Percentiles rank a stretch among this genome's conserved stretches.
phyloP scores from a whole-genome alignment of 495 filamentous ascomycete species.

The Oleoguttula mirabilis region DNA sequence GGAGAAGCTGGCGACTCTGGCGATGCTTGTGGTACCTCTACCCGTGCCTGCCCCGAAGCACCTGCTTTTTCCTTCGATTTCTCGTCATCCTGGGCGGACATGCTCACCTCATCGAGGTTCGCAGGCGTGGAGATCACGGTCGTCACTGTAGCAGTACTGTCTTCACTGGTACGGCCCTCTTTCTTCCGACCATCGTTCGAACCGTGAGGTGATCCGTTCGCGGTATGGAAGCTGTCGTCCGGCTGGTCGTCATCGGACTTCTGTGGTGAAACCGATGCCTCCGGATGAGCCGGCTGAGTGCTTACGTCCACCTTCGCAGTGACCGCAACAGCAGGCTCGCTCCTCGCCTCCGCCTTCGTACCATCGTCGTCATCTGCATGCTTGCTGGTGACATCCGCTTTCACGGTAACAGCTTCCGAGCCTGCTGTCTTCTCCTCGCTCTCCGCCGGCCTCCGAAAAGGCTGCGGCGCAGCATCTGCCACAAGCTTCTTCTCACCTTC shows the following conservation, averaged over 20 bases:
- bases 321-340: neutral
- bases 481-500: too few species aligned
- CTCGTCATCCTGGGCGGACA: conserved; percentile 1
- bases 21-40: neutral
- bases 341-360: neutral
- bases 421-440: neutral
- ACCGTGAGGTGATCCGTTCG: conserved; percentile 3
- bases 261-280: neutral
- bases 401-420: neutral
- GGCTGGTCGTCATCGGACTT: neutral
- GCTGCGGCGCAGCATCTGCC: too few species aligned
- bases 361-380: neutral
- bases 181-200: too few species aligned
- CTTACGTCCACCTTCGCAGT: neutral
- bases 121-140: too few species aligned
- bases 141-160: too few species aligned
- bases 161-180: too few species aligned
- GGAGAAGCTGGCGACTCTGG: neutral
- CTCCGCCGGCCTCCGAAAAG: too few species aligned
- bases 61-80: neutral
- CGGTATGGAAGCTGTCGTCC: conserved; percentile 13
- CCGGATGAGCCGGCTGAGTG: neutral
- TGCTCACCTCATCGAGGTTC: neutral
- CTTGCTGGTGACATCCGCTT: neutral
- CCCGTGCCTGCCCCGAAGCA: neutral